These are phyloP conservation scores for Pilobolus umbonatus DNA, from an alignment of 192 early-diverging fungal genomes.

Conservation along the genomic window DNA sequence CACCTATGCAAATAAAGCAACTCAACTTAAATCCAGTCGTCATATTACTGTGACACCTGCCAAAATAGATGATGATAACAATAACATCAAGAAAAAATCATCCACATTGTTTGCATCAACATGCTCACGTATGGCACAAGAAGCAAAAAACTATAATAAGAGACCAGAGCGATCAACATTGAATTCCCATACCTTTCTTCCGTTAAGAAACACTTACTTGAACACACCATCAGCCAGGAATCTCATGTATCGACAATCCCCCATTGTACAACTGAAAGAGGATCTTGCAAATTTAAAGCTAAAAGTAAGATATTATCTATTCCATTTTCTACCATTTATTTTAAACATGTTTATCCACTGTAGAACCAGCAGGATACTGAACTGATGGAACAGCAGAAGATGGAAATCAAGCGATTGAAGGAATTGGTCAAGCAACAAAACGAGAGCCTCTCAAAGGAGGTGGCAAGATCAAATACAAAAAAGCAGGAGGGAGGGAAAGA, in stretches of 20 bases:
- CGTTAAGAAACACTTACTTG: background rate
- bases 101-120: conserved; percentile 8
- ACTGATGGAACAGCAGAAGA: too few species aligned
- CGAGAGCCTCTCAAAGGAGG: too few species aligned
- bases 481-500: too few species aligned
- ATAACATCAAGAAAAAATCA: conserved; percentile 5
- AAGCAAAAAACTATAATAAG: conserved; percentile 11
- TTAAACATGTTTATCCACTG: too few species aligned
- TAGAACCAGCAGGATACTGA: too few species aligned
- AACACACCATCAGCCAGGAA: background rate
- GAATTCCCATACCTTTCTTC: background rate
- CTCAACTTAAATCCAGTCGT: too few species aligned
- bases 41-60: background rate
- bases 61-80: background rate
- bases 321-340: background rate
- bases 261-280: background rate
- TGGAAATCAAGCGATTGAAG: too few species aligned
- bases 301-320: background rate
- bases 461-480: too few species aligned
- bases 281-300: background rate
- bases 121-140: conserved; percentile 15
- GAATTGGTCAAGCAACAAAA: too few species aligned
- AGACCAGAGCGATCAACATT: background rate
- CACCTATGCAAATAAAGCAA: too few species aligned
- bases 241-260: background rate